Conservation (phyloP, 202 grass and related monocot species). For the Schoenoplectus tabernaemontani region DNA sequence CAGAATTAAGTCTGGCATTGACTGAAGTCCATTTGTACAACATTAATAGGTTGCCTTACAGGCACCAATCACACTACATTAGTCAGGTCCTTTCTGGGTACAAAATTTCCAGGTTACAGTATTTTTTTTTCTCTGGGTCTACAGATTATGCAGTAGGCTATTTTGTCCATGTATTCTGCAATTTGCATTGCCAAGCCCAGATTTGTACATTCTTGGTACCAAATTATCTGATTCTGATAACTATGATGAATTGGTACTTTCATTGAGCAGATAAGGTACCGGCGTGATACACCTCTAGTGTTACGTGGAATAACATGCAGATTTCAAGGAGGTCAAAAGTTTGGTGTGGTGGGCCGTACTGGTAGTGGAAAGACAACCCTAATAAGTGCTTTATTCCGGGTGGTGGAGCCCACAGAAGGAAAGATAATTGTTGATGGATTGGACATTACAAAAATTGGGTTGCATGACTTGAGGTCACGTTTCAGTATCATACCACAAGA, state of each 20-base stretch:
- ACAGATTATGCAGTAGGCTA: too few species aligned
- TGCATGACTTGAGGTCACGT: conserved; percentile 75
- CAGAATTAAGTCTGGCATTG: too few species aligned
- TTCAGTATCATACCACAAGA: conserved; percentile 92
- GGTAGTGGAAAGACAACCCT: conserved; percentile 92
- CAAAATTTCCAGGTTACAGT: too few species aligned
- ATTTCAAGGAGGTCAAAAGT: conserved; percentile 68
- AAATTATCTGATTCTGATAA: neutral
- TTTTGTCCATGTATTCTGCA: too few species aligned
- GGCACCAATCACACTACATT: too few species aligned
- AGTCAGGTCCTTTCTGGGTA: too few species aligned
- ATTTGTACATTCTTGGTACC: too few species aligned
- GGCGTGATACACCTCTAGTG: conserved; percentile 51
- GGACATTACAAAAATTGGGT: conserved; percentile 54
- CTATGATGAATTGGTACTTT: conserved; percentile 2
- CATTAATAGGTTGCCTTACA: too few species aligned
- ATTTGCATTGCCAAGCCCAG: too few species aligned
- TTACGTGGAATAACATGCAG: conserved; percentile 66
- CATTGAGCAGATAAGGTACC: conserved; percentile 70
- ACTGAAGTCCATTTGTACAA: too few species aligned
- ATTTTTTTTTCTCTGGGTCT: too few species aligned
- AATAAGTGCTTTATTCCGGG: conserved; percentile 71
- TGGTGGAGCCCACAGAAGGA: conserved; percentile 69
- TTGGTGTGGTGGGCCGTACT: conserved; percentile 82
- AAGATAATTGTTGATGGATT: conserved; percentile 53